phyloP scores from a whole-genome alignment of 2,329 filamentous ascomycete genomes.

The Beauveria asiatica region DNA sequence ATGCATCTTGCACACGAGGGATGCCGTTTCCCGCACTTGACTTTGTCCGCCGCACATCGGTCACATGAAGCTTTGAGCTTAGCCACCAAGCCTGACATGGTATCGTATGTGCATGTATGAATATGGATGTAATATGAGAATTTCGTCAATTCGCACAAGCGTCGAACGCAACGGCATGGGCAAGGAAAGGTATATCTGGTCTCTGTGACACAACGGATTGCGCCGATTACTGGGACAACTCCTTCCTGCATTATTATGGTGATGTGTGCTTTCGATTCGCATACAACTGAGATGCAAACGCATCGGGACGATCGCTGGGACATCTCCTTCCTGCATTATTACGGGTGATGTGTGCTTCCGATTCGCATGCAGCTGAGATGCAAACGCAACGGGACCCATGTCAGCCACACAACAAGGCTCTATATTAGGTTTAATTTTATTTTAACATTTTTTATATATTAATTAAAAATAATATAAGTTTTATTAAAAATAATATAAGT shows the following conservation, averaged over 20 bases:
- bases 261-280: background rate
- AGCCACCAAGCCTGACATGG: background rate
- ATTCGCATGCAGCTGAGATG: too few species aligned
- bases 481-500: too few species aligned
- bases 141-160: background rate
- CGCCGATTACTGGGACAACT: background rate
- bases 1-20: background rate
- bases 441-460: too few species aligned
- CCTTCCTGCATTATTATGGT: background rate
- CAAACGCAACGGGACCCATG: too few species aligned
- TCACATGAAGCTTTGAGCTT: background rate
- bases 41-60: background rate
- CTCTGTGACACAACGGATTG: background rate
- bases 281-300: background rate
- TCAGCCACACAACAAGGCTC: too few species aligned
- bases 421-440: too few species aligned
- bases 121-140: background rate
- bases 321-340: too few species aligned
- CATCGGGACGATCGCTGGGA: too few species aligned
- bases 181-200: background rate
- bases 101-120: background rate
- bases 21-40: background rate
- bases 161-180: background rate
- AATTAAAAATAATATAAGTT: too few species aligned
- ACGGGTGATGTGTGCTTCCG: too few species aligned